Percentiles rank a stretch among this genome's conserved stretches.
phyloP scores from a whole-genome alignment of 2,329 filamentous ascomycete genomes.

The Colletotrichum sp. region DNA sequence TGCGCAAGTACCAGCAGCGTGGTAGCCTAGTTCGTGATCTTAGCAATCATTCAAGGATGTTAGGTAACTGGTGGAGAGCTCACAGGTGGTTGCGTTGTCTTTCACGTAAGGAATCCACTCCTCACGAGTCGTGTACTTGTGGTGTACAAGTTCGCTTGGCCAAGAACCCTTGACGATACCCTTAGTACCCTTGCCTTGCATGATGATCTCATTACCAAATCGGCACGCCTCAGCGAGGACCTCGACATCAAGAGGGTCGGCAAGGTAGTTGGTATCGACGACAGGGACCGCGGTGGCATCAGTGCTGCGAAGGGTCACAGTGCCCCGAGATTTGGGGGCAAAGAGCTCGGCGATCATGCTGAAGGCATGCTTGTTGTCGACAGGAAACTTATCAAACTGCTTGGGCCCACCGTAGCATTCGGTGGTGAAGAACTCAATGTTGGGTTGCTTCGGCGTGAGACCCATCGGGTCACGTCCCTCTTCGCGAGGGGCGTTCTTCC shows the following conservation, averaged over 20 bases:
- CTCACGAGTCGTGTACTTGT: constrained; percentile 56
- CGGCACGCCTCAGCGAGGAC: constrained; percentile 64
- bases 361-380: constrained; percentile 59
- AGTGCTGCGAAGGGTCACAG: constrained; percentile 52
- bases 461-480: constrained; percentile 68
- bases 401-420: constrained; percentile 67
- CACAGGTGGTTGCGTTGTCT: constrained; percentile 65
- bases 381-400: constrained; percentile 58
- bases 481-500: constrained; percentile 52
- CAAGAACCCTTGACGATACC: constrained; percentile 65
- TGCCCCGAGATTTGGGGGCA: constrained; percentile 59
- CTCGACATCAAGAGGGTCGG: constrained; percentile 61
- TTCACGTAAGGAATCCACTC: constrained; percentile 64
- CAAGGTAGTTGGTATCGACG: constrained; percentile 64
- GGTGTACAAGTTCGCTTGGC: constrained; percentile 57
- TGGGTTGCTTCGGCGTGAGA: constrained; percentile 59
- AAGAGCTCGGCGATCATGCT: constrained; percentile 64
- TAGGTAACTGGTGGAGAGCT: constrained; percentile 25
- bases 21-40: constrained; percentile 46
- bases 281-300: constrained; percentile 57
- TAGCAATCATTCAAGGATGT: background rate
- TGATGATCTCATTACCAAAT: constrained; percentile 64
- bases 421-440: constrained; percentile 67
- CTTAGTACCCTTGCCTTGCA: constrained; percentile 61
- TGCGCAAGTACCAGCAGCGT: constrained; percentile 61